These are phyloP conservation scores for Coccomyxa sp. DNA, from an alignment of 139 green algal genomes.

Conservation along the genomic window DNA sequence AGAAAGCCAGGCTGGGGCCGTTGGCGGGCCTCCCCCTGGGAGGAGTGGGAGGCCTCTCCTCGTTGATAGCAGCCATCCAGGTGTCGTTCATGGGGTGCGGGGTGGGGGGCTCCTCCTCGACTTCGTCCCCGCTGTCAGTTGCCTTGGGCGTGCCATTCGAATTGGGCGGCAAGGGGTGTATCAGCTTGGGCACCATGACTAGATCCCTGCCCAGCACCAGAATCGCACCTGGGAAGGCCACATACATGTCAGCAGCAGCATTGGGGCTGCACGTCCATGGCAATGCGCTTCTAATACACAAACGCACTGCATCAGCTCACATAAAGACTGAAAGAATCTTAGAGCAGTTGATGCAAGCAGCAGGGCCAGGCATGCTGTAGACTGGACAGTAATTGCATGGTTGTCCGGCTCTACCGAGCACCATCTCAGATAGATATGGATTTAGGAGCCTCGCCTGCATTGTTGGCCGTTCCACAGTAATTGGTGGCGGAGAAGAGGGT, in stretches of 20 bases:
- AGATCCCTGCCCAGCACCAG: slow-evolving; percentile 93
- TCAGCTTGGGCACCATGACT: slow-evolving; percentile 98
- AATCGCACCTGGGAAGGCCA: slow-evolving; percentile 73
- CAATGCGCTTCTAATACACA: too few species aligned
- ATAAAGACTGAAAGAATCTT: too few species aligned
- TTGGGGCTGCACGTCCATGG: too few species aligned
- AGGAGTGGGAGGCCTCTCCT: slow-evolving; percentile 88
- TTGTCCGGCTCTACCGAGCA: too few species aligned
- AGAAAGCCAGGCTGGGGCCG: slow-evolving; percentile 9
- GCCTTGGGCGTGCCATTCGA: slow-evolving; percentile 58
- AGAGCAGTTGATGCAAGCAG: too few species aligned
- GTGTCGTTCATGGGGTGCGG: slow-evolving; percentile 45
- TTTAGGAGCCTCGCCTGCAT: slow-evolving; percentile 59
- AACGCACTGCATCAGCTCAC: too few species aligned
- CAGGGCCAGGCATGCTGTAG: too few species aligned
- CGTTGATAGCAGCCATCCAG: slow-evolving; percentile 73
- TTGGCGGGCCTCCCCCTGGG: slow-evolving; percentile 71
- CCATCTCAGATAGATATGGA: neutral
- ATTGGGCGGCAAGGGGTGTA: slow-evolving; percentile 95
- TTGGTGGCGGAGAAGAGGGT: slow-evolving; percentile 98
- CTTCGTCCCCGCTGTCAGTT: slow-evolving; percentile 15
- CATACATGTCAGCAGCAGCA: too few species aligned
- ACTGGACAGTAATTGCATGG: too few species aligned
- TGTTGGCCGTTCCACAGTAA: slow-evolving; percentile 98
- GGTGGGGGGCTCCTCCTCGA: slow-evolving; percentile 54